Base-by-base conservation (phyloP, 2,329 filamentous ascomycete species). In the Fusarium pininemorale region DNA sequence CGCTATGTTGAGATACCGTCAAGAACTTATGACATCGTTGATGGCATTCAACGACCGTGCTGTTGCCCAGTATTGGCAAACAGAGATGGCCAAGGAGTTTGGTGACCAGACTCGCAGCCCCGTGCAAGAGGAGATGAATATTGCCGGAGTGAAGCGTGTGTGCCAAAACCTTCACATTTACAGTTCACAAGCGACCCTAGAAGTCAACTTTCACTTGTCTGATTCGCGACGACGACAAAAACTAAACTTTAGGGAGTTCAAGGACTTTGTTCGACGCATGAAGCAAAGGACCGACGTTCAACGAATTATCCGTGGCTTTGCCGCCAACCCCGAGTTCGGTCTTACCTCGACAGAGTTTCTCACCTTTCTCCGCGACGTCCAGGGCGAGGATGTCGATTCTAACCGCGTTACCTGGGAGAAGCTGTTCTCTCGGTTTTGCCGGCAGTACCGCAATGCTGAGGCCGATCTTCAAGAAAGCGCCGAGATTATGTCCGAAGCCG, bases 161-260 rank as follows among this genome's bases (percentile, higher is more conserved):
- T 98, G 96, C 83, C 93, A 93, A 69, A 95, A 92, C 78, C 86
- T 98, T 53, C 95, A 98, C 81, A 98, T 99, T 78, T 95, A 98
- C 82, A 94, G 94, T 78, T 93, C 94, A 5, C 90, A 92, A 69
- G 89, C 90, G 62, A 92, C 93, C 51, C 86, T 98, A 9, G 90
- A 90, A 63, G 86, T 88, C 38, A 93, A 93, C 76, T 98, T 98
- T 78, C 86, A 89, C 64, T 87, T 90, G 67, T 94, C 93, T 11
- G 93, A 96, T 78, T 84, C 85, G n/a, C 87, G 88, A 30, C 84
- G 85, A 57, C 89, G 87, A 4, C 92, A 92, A 30, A 89, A 88
- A 58, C 86, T 99, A 60, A 92, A 93, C 79, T 97, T 94, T 78
- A 81, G 85, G 30, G 92, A 97, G 77, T 99, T 98, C 81, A 90